Evolutionary conservation across 176 grass and related monocot genomes (phyloP), one percentile per base, ranked within the genome.

Genomic region (Luzula sylvatica): DNA sequence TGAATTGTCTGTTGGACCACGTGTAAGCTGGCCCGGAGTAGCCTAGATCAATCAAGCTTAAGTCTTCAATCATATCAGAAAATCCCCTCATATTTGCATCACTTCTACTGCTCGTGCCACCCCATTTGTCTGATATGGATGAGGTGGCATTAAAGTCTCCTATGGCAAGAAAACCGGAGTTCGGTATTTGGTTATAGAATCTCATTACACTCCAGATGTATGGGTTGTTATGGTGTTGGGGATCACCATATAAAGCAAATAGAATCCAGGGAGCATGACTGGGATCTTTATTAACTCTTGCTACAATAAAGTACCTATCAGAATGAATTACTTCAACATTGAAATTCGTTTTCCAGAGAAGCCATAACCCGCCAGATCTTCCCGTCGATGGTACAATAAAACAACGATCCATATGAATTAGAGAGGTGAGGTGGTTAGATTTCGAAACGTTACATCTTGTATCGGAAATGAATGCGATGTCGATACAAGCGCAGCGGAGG

Each of bases 121-220:
- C 17, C 2, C 9, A 23, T 23, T 50, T 50, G 0, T 50, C 47
- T 7, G 5, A 0, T 0, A 0, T 3, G 1, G 3, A 0, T 0
- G 4, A 0, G 1, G 20, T 50, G 0, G n/a, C 47, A 50, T 50
- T 50, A 3, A 50, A 50, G 17, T 50, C 47, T 0, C 47, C 47
- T 0, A 50, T 19, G 15, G 20, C 0, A 50, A 13, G 3, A 21
- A 0, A 2, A 8, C 17, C 1, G 16, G n/a, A 0, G 1, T 1
- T 2, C 0, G 0, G 0, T 19, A 0, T 23, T 19, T 8, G 5
- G 16, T 13, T 0, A 0, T 50, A 4, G 11, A 0, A 0, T 0
- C 3, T 3, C 8, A 32, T 4, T 32, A 8, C n/a, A n/a, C 1
- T 0, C 47, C 47, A 50, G 1, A 50, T 1, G 0, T 0, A 3